Evolutionary conservation across 495 filamentous ascomycete genomes (phyloP).

Genomic region (Hypoxylon perforatum): DNA sequence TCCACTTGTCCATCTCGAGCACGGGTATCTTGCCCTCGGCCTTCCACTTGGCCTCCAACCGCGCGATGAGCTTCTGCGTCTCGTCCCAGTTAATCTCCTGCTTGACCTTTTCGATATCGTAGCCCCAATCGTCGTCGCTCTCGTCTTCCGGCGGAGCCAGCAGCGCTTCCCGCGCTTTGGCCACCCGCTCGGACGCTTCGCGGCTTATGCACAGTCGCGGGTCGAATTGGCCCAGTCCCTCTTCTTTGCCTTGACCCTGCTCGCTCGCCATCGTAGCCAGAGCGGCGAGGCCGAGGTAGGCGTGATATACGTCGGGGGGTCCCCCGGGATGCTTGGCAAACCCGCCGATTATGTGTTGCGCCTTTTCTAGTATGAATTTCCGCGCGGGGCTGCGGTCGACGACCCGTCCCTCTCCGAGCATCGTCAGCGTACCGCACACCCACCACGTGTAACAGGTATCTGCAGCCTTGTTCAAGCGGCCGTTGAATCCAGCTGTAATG

Average conservation of each 20-base stretch:
- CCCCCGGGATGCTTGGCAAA: slow-evolving; percentile 87
- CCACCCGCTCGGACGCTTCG: slow-evolving; percentile 59
- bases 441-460: slow-evolving; percentile 98
- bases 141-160: slow-evolving; percentile 24
- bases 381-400: slow-evolving; percentile 70
- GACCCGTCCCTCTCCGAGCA: slow-evolving; percentile 71
- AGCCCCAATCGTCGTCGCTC: slow-evolving; percentile 25
- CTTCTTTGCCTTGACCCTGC: slow-evolving; percentile 50
- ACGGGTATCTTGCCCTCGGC: slow-evolving; percentile 27
- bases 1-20: slow-evolving; percentile 37
- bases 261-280: slow-evolving; percentile 70
- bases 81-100: slow-evolving; percentile 44
- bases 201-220: slow-evolving; percentile 72
- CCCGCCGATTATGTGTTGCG: slow-evolving; percentile 91
- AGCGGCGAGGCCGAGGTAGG: slow-evolving; percentile 85
- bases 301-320: slow-evolving; percentile 90
- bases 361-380: slow-evolving; percentile 84
- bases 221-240: slow-evolving; percentile 71
- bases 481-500: slow-evolving; percentile 77
- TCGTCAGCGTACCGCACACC: slow-evolving; percentile 77
- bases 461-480: slow-evolving; percentile 84
- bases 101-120: slow-evolving; percentile 23
- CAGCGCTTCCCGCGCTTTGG: slow-evolving; percentile 47
- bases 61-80: slow-evolving; percentile 6
- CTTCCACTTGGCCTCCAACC: slow-evolving; percentile 21